phyloP scores from a whole-genome alignment of 2,329 filamentous ascomycete species.

The Sarocladium oryzae region DNA sequence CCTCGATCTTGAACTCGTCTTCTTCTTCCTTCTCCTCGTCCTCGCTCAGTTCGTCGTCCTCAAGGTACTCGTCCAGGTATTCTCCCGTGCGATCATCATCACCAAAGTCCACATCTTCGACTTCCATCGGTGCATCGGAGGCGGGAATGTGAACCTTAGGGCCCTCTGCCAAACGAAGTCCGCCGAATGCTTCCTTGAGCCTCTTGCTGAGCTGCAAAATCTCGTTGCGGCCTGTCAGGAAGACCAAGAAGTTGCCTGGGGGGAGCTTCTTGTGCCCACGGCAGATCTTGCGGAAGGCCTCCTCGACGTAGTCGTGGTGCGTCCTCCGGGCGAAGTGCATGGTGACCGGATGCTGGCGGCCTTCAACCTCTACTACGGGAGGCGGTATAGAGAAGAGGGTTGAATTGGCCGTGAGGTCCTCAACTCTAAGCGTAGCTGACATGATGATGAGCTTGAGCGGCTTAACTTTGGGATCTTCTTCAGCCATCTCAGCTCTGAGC shows the following conservation, averaged over 20 bases:
- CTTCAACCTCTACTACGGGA: slow-evolving; percentile 82
- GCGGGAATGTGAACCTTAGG: slow-evolving; percentile 70
- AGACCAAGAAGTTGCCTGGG: slow-evolving; percentile 85
- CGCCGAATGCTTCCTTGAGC: slow-evolving; percentile 61
- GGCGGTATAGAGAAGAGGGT: slow-evolving; percentile 72
- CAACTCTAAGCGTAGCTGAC: slow-evolving; percentile 89
- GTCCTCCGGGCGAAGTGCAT: slow-evolving; percentile 83
- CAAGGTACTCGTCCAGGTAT: slow-evolving; percentile 53
- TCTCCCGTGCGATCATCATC: slow-evolving; percentile 52
- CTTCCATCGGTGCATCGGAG: slow-evolving; percentile 71
- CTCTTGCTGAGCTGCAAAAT: slow-evolving; percentile 77
- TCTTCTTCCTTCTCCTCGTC: slow-evolving; percentile 51
- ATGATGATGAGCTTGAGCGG: slow-evolving; percentile 94
- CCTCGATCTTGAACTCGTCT: slow-evolving; percentile 66
- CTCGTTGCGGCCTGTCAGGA: slow-evolving; percentile 89
- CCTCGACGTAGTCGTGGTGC: slow-evolving; percentile 80
- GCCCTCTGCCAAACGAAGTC: slow-evolving; percentile 48
- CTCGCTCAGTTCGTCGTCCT: slow-evolving; percentile 38
- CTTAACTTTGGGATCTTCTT: slow-evolving; percentile 62
- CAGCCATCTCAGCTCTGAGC: slow-evolving; percentile 66
- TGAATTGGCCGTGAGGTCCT: slow-evolving; percentile 81
- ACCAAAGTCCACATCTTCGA: slow-evolving; percentile 82
- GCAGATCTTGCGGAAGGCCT: slow-evolving; percentile 80
- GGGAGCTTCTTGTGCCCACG: slow-evolving; percentile 86
- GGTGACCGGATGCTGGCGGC: slow-evolving; percentile 84